Evolutionary conservation across 345 rosid genomes (phyloP).

Genomic region (Rhizophora apiculata): DNA sequence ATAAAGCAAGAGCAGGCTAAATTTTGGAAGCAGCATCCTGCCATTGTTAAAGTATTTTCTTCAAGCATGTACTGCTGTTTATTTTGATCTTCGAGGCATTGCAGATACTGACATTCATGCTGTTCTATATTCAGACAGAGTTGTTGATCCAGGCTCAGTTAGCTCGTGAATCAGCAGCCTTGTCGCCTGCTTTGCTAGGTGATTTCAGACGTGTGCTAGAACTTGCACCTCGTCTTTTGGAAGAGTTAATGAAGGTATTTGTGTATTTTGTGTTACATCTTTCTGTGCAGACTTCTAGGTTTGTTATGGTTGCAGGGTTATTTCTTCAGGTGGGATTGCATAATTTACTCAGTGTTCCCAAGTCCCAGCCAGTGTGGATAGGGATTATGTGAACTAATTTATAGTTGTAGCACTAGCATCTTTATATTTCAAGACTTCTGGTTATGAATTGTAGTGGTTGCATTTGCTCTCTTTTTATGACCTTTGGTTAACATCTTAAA

Average conservation of each 20-base stretch:
- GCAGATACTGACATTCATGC: slow-evolving; percentile 11
- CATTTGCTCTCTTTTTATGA: neutral
- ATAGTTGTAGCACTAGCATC: too few relatives aligned
- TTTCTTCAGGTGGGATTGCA: too few relatives aligned
- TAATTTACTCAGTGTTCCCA: too few relatives aligned
- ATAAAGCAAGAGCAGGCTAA: slow-evolving; percentile 99
- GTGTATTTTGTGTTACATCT: slow-evolving; percentile 1
- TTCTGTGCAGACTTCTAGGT: slow-evolving; percentile 6
- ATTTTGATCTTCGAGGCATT: slow-evolving; percentile 6
- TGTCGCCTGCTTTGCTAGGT: slow-evolving; percentile 70
- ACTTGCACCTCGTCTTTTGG: slow-evolving; percentile 95
- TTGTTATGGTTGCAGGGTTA: neutral
- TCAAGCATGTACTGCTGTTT: slow-evolving; percentile 1
- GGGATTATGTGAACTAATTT: too few relatives aligned
- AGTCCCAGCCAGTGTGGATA: too few relatives aligned
- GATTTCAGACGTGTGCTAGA: slow-evolving; percentile 88
- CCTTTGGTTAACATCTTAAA: neutral
- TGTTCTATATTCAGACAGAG: slow-evolving; percentile 61
- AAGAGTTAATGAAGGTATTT: slow-evolving; percentile 85
- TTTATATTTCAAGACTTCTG: neutral
- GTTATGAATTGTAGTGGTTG: neutral
- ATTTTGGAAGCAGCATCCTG: slow-evolving; percentile 99
- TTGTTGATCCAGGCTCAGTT: slow-evolving; percentile 96
- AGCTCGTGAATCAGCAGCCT: slow-evolving; percentile 66
- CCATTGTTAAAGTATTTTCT: slow-evolving; percentile 75